A percentile compares a stretch with the other conserved stretches of the same genome.
phyloP scores from a whole-genome alignment of 2,329 filamentous ascomycete genomes.

The Dactylellina parvicollis region DNA sequence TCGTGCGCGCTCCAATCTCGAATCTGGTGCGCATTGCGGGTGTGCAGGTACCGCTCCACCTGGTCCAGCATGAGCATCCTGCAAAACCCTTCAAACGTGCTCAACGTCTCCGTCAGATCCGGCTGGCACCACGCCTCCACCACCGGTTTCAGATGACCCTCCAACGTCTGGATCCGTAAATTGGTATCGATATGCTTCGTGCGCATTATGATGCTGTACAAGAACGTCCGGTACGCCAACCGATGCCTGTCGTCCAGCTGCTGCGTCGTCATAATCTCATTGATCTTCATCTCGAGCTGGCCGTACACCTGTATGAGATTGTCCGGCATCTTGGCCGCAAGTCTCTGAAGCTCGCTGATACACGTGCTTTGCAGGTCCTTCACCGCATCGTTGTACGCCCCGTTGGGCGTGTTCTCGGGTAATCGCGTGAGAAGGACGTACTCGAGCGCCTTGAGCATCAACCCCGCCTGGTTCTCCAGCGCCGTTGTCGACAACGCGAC shows the following conservation, averaged over 20 bases:
- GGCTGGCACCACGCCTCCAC: slow-evolving; percentile 80
- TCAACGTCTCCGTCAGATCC: slow-evolving; percentile 74
- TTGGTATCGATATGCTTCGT: slow-evolving; percentile 76
- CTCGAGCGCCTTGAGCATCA: slow-evolving; percentile 89
- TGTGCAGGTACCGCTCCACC: slow-evolving; percentile 80
- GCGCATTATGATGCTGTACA: slow-evolving; percentile 94
- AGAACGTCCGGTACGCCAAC: slow-evolving; percentile 85
- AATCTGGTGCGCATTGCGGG: slow-evolving; percentile 76
- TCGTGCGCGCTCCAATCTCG: slow-evolving; percentile 82
- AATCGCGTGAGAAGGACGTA: slow-evolving; percentile 81
- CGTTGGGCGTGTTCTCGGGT: slow-evolving; percentile 75
- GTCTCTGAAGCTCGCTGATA: slow-evolving; percentile 84
- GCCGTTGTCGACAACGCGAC: slow-evolving; percentile 86
- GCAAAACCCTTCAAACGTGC: slow-evolving; percentile 81
- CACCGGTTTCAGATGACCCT: slow-evolving; percentile 83
- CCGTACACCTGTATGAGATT: slow-evolving; percentile 88
- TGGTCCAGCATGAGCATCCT: slow-evolving; percentile 80
- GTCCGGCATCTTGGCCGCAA: slow-evolving; percentile 90
- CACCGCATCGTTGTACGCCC: slow-evolving; percentile 83
- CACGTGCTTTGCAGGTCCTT: slow-evolving; percentile 87
- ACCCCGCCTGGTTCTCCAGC: slow-evolving; percentile 77
- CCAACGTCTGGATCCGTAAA: slow-evolving; percentile 76
- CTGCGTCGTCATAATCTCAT: slow-evolving; percentile 78
- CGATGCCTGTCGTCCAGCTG: slow-evolving; percentile 82
- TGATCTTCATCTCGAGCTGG: slow-evolving; percentile 82